Base-by-base conservation (phyloP, 768 basidiomycete genomes). In the Trametes punicea region DNA sequence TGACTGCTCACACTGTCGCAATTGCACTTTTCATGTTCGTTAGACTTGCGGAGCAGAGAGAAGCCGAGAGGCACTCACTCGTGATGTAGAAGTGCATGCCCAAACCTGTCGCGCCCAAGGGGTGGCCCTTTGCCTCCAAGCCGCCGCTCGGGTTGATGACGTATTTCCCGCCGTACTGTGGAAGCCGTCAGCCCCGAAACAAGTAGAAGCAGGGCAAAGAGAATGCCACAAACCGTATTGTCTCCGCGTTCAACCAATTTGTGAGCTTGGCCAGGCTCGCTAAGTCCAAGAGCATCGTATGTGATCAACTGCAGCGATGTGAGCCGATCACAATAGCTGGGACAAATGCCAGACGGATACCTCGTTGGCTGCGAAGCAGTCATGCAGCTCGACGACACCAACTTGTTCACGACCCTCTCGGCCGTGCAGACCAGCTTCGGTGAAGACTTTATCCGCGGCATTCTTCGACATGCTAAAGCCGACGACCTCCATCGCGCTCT, bases 21-120 rank as follows among this genome's bases (percentile, higher is more conserved):
- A 70, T 77, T 90, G 88, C 87, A 88, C 86, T 86, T 62, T 7
- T 31, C 48, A 47, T 10, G 42, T 30, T 30, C 44, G 11, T 44
- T 45, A 60, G 23, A 41, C 56, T 18, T 39, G 13, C 23, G 20
- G 13, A 45, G 26, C 3, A n/a, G 3, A 3, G 26, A 7, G 23
- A 23, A 11, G 16, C 16, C 20, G 23, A 16, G 0, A 29, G 13
- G 27, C 13, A 70, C 84, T 39, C 65, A 87, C 87, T 90, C 63
- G 84, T 81, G 59, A 91, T 87, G 65, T 89, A 91, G 70, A 90
- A 90, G 67, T 92, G 89, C 90, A 91, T 91, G 25, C 86, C 89
- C 13, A 92, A 72, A 2, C 90, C 90, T 16, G 87, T 90, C 1
- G 90, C 88, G 34, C 90, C 89, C 18, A 92, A 77, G 2, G 91